Evolutionary conservation across 768 basidiomycete genomes (phyloP).

Genomic region (Russula vinacea): DNA sequence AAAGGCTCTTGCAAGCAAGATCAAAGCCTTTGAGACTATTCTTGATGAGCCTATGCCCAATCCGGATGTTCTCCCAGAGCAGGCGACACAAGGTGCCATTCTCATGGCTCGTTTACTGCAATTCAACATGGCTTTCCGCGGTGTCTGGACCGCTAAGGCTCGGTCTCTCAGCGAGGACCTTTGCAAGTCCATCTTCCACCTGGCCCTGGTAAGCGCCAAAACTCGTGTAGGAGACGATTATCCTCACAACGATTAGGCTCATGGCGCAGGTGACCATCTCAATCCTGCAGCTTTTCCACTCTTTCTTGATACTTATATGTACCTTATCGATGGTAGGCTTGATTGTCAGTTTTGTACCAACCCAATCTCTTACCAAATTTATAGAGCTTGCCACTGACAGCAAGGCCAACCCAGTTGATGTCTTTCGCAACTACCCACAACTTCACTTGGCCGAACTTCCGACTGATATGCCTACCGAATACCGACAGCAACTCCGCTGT

Average conservation of each 20-base stretch:
- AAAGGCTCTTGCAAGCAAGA: slow-evolving; percentile 45
- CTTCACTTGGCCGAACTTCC: slow-evolving; percentile 52
- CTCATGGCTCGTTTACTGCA: slow-evolving; percentile 67
- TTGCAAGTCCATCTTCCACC: slow-evolving; percentile 42
- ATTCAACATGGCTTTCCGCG: slow-evolving; percentile 66
- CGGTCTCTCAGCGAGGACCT: slow-evolving; percentile 48
- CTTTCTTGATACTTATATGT: slow-evolving; percentile 70
- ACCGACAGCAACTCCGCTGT: slow-evolving; percentile 53
- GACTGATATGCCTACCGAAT: slow-evolving; percentile 52
- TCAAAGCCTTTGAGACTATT: slow-evolving; percentile 40
- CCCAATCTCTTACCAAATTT: background rate
- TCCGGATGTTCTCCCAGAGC: slow-evolving; percentile 24
- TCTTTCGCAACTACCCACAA: slow-evolving; percentile 62
- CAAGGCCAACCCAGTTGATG: slow-evolving; percentile 55
- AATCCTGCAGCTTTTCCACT: slow-evolving; percentile 61
- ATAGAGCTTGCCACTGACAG: slow-evolving; percentile 61
- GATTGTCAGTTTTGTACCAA: background rate
- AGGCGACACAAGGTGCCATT: slow-evolving; percentile 44
- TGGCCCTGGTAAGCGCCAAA: slow-evolving; percentile 30
- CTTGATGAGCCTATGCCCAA: slow-evolving; percentile 30
- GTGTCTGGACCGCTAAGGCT: slow-evolving; percentile 51
- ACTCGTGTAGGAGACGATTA: background rate
- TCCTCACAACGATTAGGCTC: slow-evolving; percentile 42
- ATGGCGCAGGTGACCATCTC: slow-evolving; percentile 50
- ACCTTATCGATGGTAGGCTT: slow-evolving; percentile 65